A percentile compares a stretch with the other conserved stretches of the same genome.
Evolutionary conservation across 1,284 basidiomycete species (phyloP).

Genomic region (Fomitopsis schrenkii): DNA sequence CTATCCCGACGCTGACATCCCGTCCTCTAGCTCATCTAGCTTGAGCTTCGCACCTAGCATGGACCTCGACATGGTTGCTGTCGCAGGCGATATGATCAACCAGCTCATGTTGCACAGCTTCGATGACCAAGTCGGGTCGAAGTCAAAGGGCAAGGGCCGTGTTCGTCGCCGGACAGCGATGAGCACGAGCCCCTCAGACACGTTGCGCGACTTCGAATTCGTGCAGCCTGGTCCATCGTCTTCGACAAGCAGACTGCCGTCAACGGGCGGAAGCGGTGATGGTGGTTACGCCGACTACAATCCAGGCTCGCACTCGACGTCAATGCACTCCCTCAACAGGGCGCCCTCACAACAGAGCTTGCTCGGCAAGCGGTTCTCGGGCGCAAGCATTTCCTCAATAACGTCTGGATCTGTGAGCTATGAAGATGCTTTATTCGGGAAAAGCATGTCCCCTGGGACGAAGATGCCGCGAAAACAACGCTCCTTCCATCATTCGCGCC

Average conservation of each 20-base stretch:
- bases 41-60: conserved; percentile 25
- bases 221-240: not conserved
- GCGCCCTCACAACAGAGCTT: conserved; percentile 55
- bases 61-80: conserved; percentile 11
- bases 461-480: conserved; percentile 32
- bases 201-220: conserved; percentile 5
- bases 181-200: conserved; percentile 2
- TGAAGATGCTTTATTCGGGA: conserved; percentile 13
- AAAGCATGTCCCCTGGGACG: conserved; percentile 2
- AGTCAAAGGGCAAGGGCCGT: conserved; percentile 9
- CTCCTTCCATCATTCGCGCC: conserved; percentile 33
- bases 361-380: conserved; percentile 27
- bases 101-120: conserved; percentile 15
- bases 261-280: not conserved
- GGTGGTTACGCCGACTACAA: not conserved
- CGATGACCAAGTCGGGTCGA: not conserved
- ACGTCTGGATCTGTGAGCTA: conserved; percentile 12
- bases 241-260: conserved; percentile 17
- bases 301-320: not conserved
- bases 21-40: conserved; percentile 36
- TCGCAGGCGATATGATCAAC: conserved; percentile 15
- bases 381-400: conserved; percentile 17
- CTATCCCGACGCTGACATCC: conserved; percentile 33
- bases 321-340: conserved; percentile 48
- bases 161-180: not conserved